A percentile compares a stretch with the other conserved stretches of the same genome.
phyloP scores from a whole-genome alignment of 768 basidiomycete genomes.

The Crassisporium funariophilum region DNA sequence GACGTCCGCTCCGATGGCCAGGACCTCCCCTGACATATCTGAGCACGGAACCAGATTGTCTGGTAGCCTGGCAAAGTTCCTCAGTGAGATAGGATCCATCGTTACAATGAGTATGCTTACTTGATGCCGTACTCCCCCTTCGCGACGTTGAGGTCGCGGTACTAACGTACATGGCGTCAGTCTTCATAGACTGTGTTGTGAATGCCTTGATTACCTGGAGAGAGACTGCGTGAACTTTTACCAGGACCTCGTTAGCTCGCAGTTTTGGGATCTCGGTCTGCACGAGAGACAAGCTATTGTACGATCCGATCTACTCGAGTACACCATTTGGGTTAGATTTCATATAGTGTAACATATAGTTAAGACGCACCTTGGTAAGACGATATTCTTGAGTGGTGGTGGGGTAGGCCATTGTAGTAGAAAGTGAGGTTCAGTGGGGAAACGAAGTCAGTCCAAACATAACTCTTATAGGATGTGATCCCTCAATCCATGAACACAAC shows the following conservation, averaged over 20 bases:
- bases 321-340: no score
- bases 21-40: slow-evolving; percentile 61
- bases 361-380: no score
- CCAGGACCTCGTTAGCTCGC: slow-evolving; percentile 51
- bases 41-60: slow-evolving; percentile 41
- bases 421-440: no score
- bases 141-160: slow-evolving; percentile 52
- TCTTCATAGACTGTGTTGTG: no score
- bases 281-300: slow-evolving; percentile 26
- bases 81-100: not conserved
- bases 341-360: no score
- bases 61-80: slow-evolving; percentile 10
- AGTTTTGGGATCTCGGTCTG: slow-evolving; percentile 31
- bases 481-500: no score
- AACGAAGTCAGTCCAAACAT: no score
- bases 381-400: no score
- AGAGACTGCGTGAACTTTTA: slow-evolving; percentile 46
- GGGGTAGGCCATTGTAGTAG: no score
- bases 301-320: slow-evolving; percentile 23
- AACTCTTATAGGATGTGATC: no score
- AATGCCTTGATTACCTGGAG: no score
- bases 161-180: slow-evolving; percentile 29
- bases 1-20: slow-evolving; percentile 46
- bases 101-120: slow-evolving; percentile 18
- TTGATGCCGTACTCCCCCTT: slow-evolving; percentile 37